Base-by-base conservation (phyloP, 352 stramenopile genomes). In the Hyaloperonospora arabidopsidis region DNA sequence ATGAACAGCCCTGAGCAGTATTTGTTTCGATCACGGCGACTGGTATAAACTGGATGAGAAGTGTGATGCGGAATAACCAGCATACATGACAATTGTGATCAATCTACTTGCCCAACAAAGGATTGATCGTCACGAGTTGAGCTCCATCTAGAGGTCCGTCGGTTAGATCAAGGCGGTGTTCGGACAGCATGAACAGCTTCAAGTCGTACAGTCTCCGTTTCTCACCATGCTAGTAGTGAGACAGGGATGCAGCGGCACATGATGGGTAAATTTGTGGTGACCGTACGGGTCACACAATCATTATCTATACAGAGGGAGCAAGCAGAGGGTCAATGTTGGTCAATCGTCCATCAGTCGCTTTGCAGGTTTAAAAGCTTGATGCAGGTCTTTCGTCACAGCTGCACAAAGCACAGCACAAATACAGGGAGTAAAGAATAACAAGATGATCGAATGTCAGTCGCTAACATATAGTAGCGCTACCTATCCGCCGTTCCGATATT, bases 301-400 rank as follows among this genome's bases (percentile, higher is more conserved):
- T 39, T 39, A 17, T 3, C 34, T 3, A 39, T 3, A 45, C 32
- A n/a, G 45, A 21, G 38, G 41, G 25, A 32, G 25, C 25, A 0
- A 32, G 25, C 4, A 10, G 25, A 4, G 8, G 4, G 25, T 32
- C 25, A 32, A 8, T 4, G 4, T 32, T 32, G 25, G 25, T 32
- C 25, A 8, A 4, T 32, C 8, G 52, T 93, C 80, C 59, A 85
- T 84, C 61, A 84, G 75, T 29, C 82, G 72, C 52, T 86, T 90
- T 32, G 72, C 73, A 14, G 88, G 80, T 66, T 97, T 38, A 98
- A 71, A 64, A 98, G 98, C 67, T 98, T 98, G 55, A 96, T 95
- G 56, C 1, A 97, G 68, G 57, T 98, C 91, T 59, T 97, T 6
- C 92, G 72, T 49, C 87, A 97, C 13, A 97, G 59, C 72, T 93